phyloP scores from a whole-genome alignment of 163 green algal genomes.

The Volvox carteri region DNA sequence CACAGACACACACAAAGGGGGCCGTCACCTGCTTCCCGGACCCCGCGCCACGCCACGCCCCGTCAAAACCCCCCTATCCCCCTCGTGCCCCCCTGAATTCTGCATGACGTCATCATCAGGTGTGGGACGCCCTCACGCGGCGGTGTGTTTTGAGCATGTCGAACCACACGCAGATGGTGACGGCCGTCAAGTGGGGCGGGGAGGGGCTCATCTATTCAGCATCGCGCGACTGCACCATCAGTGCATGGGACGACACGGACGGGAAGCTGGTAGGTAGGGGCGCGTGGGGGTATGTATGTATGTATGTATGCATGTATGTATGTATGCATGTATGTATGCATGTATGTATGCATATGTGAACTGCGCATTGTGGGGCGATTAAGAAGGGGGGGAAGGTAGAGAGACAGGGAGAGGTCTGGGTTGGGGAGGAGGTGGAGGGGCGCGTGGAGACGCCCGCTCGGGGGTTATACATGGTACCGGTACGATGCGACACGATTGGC shows the following conservation, averaged over 20 bases:
- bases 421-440: too few species aligned
- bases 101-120: slow-evolving; percentile 7
- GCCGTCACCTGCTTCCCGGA: too few species aligned
- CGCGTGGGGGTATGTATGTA: background rate
- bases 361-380: too few species aligned
- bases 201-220: slow-evolving; percentile 94
- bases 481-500: too few species aligned
- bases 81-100: background rate
- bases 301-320: too few species aligned
- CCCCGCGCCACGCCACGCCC: background rate
- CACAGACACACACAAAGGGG: too few species aligned
- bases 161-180: slow-evolving; percentile 86
- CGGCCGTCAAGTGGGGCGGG: slow-evolving; percentile 91
- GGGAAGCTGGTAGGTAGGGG: slow-evolving; percentile 75
- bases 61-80: background rate
- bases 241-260: slow-evolving; percentile 88
- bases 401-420: too few species aligned
- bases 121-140: slow-evolving; percentile 83
- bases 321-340: too few species aligned
- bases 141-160: slow-evolving; percentile 86
- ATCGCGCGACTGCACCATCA: slow-evolving; percentile 90
- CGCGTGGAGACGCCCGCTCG: too few species aligned
- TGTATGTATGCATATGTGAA: too few species aligned
- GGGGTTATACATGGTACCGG: too few species aligned
- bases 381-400: too few species aligned